Percentiles rank a stretch among this genome's conserved stretches.
Conservation (phyloP, 768 basidiomycete species). For the Leccinum subtestaceum region DNA sequence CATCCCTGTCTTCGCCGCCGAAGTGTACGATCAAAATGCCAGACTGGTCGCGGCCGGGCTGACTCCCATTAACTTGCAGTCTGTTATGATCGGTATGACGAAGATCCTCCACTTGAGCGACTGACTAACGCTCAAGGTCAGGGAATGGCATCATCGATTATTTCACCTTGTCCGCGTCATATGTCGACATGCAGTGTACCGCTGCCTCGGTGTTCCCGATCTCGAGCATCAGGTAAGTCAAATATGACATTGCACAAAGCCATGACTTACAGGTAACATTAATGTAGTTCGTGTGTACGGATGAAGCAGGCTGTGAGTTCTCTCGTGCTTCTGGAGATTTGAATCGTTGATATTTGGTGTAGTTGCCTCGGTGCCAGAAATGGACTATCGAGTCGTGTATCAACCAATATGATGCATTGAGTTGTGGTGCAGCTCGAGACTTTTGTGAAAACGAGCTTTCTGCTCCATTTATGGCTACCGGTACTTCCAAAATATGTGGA, state of each 20-base stretch:
- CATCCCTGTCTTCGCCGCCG: conserved; percentile 48
- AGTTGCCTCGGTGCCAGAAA: conserved; percentile 72
- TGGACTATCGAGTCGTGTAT: conserved; percentile 59
- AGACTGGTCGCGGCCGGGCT: conserved; percentile 41
- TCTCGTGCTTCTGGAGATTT: neutral
- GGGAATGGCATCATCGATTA: conserved; percentile 46
- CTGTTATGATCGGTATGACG: conserved; percentile 46
- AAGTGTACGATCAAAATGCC: conserved; percentile 48
- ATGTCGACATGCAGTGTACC: conserved; percentile 57
- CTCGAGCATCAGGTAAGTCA: conserved; percentile 31
- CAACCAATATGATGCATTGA: conserved; percentile 61
- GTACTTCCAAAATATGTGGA: conserved; percentile 24
- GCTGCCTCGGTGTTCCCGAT: conserved; percentile 47
- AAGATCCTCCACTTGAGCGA: neutral
- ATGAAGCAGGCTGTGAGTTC: conserved; percentile 42
- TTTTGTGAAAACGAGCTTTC: conserved; percentile 59
- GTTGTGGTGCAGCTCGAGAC: conserved; percentile 61
- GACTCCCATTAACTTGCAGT: conserved; percentile 49
- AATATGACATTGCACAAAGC: neutral
- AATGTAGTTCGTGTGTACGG: conserved; percentile 34
- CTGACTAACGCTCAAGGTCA: conserved; percentile 10
- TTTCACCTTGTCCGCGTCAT: conserved; percentile 38
- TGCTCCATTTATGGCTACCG: conserved; percentile 28
- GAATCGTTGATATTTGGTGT: neutral
- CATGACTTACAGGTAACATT: neutral